Evolutionary conservation across 2,329 filamentous ascomycete genomes (phyloP), one percentile per base, ranked within the genome.

Genomic region (Dryadomyces quercivorus): DNA sequence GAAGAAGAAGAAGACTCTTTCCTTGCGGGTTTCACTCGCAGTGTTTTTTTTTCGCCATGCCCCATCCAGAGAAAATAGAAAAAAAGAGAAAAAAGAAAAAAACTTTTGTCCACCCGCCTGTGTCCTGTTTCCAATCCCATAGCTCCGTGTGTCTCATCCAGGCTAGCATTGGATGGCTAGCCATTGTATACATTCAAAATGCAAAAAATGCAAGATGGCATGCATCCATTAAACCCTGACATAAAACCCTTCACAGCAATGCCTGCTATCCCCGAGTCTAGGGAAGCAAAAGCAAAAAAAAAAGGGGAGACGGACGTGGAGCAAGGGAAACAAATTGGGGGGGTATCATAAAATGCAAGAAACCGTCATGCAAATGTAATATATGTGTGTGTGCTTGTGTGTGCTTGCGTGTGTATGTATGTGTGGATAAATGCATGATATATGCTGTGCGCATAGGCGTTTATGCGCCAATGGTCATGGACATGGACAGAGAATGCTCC

Each of bases 341-440:
- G 47, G 53, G 53, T 54, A 54, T 54, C 53, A 54, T 31, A 21
- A 31, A 52, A 50, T 46, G 20, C 34, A 51, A 8, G 22, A 52
- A 55, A 43, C 18, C 20, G 22, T 26, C 36, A 40, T 40, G 36
- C 36, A 40, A 16, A 31, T 50, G 31, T 15, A 31, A 31, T 16
- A 44, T 15, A 22, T 21, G 12, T 5, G 18, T 53, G 44, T 42
- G 54, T 21, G 44, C n/a, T 8, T 51, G 7, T 47, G 46, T 10
- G 40, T 44, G 20, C 20, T 7, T 43, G 45, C 18, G 50, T 34
- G 48, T 7, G 47, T 12, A 43, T 21, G 10, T 51, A 49, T 55
- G 53, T 42, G 47, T 38, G 22, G 8, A 10, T 53, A 10, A 36
- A 36, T 38, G 15, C 12, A 16, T 21, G 31, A n/a, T 10, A 22